Conservation (phyloP, 441 rosid species). For the Brassica hybrid region DNA sequence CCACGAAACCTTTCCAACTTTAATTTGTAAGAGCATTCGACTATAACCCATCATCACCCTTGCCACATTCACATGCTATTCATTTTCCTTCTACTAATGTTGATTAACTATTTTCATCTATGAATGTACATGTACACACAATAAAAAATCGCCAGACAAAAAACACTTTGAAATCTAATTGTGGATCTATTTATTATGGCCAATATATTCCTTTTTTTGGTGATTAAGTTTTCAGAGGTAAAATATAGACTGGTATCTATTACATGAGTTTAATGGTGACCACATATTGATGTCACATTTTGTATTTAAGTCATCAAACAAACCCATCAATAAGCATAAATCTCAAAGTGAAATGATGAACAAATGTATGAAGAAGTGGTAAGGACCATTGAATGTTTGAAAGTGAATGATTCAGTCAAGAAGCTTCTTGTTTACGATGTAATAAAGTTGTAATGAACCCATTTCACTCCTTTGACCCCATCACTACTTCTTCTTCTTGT, state of each 20-base stretch:
- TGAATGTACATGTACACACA: conserved; percentile 1
- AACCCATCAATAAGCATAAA: conserved; percentile 6
- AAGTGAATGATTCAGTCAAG: conserved; percentile 41
- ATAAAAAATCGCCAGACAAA: background rate
- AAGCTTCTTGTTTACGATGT: conserved; percentile 37
- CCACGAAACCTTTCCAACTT: conserved; percentile 53
- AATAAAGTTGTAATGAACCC: conserved; percentile 30
- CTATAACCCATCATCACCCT: conserved; percentile 41
- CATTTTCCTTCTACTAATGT: background rate
- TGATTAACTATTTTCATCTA: conserved; percentile 9
- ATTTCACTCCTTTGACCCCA: conserved; percentile 40
- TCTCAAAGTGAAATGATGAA: conserved; percentile 11
- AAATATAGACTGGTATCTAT: background rate
- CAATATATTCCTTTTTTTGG: background rate
- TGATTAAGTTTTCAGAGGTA: background rate
- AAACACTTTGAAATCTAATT: background rate
- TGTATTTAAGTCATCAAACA: background rate
- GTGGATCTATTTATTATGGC: background rate
- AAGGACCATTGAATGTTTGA: conserved; percentile 30
- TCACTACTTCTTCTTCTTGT: conserved; percentile 29
- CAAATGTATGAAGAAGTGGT: conserved; percentile 19
- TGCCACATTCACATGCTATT: conserved; percentile 38
- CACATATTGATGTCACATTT: conserved; percentile 12
- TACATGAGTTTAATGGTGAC: background rate
- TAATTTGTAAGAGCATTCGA: conserved; percentile 38